These are phyloP conservation scores for Eragrostis curvula DNA, from an alignment of 176 grass and related monocot genomes.

Conservation along the genomic window DNA sequence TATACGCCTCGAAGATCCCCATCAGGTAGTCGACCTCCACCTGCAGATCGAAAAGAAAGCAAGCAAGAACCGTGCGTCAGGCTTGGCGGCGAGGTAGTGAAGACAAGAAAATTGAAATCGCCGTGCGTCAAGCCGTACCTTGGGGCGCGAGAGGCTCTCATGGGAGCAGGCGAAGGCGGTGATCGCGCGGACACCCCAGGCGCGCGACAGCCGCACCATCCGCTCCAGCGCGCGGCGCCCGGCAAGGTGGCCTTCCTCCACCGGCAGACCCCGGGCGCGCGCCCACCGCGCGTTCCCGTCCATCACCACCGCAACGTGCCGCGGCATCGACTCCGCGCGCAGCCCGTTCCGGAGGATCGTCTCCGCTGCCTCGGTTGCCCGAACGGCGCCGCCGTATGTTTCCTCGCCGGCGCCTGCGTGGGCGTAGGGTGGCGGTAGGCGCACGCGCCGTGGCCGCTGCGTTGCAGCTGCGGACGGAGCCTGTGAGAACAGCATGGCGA, in stretches of 20 bases:
- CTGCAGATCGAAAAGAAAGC: fast-evolving
- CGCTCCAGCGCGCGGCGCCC: slow-evolving; percentile 51
- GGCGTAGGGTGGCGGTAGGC: no score
- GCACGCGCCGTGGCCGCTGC: no score
- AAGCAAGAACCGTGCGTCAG: no score
- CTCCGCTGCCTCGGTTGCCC: no score
- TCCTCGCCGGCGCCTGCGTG: no score
- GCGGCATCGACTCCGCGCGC: slow-evolving; percentile 42
- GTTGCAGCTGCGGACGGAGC: no score
- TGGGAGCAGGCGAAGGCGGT: slow-evolving; percentile 64
- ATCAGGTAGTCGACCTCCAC: neutral
- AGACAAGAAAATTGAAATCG: no score
- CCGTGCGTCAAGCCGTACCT: no score
- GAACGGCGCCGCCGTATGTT: no score
- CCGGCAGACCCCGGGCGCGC: slow-evolving; percentile 38
- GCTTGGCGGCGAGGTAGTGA: no score
- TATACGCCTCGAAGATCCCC: neutral
- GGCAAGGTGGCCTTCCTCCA: slow-evolving; percentile 46
- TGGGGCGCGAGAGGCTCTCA: slow-evolving; percentile 68
- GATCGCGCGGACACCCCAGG: slow-evolving; percentile 55
- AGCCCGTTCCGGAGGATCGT: no score
- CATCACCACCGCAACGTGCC: slow-evolving; percentile 66
- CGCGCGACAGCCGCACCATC: slow-evolving; percentile 38
- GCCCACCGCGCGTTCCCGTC: slow-evolving; percentile 71
- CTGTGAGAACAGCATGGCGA: no score